phyloP scores from a whole-genome alignment of 139 green algal genomes.

The Yamagishiella unicocca region DNA sequence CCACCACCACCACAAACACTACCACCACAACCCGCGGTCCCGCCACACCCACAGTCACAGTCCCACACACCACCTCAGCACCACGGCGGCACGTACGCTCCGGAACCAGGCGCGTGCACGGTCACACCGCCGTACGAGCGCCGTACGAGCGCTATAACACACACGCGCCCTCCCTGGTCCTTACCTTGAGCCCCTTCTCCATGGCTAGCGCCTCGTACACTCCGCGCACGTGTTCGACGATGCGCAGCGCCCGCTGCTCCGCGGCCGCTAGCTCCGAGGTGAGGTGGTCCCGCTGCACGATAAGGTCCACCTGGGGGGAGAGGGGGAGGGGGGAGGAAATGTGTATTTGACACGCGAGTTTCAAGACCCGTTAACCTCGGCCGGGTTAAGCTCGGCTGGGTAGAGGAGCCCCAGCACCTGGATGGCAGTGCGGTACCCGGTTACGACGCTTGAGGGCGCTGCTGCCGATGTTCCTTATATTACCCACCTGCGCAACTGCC shows the following conservation, averaged over 20 bases:
- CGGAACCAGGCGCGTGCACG: no score
- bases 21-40: no score
- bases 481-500: conserved; percentile 46
- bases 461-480: not conserved
- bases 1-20: no score
- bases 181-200: conserved; percentile 43
- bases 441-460: no score
- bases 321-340: not conserved
- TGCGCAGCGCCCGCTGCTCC: not conserved
- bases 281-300: conserved; percentile 50
- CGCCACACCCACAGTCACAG: no score
- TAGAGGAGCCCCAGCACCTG: no score
- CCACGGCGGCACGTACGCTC: no score
- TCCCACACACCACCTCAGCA: no score
- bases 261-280: conserved; percentile 14
- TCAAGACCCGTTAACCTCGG: not conserved
- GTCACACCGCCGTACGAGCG: no score
- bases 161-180: not conserved
- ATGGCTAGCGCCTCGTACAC: conserved; percentile 47
- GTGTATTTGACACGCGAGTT: not conserved
- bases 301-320: conserved; percentile 36
- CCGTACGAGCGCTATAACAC: no score
- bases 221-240: not conserved
- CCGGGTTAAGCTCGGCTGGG: no score
- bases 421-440: no score